Conservation (phyloP, 108 stramenopile genomes). For the Hondaea fermentalgiana region DNA sequence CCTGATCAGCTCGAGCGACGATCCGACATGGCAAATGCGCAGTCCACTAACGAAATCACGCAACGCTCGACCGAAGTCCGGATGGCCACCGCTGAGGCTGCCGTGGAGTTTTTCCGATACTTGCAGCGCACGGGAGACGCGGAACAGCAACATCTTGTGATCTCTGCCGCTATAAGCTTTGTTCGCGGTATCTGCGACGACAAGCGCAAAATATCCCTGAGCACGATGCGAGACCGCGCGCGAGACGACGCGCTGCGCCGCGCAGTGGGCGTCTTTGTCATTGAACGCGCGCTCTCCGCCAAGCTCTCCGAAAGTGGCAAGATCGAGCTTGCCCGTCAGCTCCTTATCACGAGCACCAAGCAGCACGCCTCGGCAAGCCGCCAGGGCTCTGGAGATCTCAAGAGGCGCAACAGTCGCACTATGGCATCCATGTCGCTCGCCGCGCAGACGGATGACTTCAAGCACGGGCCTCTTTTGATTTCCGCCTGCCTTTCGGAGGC, state of each 20-base stretch:
- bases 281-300: neutral
- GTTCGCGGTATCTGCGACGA: neutral
- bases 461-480: neutral
- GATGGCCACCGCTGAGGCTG: neutral
- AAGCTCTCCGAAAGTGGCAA: conserved; percentile 3
- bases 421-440: neutral
- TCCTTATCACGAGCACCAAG: neutral
- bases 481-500: neutral
- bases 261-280: neutral
- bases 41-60: neutral
- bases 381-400: neutral
- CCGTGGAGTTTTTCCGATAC: neutral
- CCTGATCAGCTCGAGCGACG: neutral
- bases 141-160: neutral
- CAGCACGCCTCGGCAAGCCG: neutral
- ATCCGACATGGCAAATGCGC: neutral
- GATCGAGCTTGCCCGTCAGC: neutral
- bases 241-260: neutral
- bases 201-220: neutral
- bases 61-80: neutral
- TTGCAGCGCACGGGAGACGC: neutral
- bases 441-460: neutral
- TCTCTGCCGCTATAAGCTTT: neutral
- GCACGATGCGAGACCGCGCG: neutral
- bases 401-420: neutral